These are phyloP conservation scores for Moesziomyces antarcticus DNA, from an alignment of 1,284 basidiomycete genomes.

Conservation along the genomic window DNA sequence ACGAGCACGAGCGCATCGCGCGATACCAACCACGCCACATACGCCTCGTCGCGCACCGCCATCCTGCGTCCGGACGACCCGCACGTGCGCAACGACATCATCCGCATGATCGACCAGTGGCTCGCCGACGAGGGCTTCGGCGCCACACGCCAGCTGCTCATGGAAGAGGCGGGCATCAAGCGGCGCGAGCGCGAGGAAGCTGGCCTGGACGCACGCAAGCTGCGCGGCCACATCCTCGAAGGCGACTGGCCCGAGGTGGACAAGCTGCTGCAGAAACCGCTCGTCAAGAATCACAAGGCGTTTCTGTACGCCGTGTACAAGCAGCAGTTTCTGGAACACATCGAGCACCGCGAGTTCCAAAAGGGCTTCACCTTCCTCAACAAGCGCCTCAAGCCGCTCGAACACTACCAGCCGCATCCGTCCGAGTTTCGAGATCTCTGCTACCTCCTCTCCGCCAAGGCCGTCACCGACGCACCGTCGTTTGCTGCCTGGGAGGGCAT, in stretches of 20 bases:
- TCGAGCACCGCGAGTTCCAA: constrained; percentile 70
- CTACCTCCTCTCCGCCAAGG: constrained; percentile 69
- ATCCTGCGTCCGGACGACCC: constrained; percentile 59
- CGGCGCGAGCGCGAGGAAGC: constrained; percentile 63
- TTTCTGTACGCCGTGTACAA: constrained; percentile 69
- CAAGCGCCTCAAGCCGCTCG: constrained; percentile 71
- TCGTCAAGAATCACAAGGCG: constrained; percentile 70
- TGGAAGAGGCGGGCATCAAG: constrained; percentile 68
- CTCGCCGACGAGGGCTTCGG: constrained; percentile 69
- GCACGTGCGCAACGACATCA: constrained; percentile 57
- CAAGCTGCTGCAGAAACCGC: constrained; percentile 66
- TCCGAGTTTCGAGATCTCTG: constrained; percentile 71
- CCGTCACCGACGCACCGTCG: constrained; percentile 71
- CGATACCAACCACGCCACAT: constrained; percentile 32
- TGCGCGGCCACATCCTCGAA: constrained; percentile 70
- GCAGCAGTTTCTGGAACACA: constrained; percentile 70
- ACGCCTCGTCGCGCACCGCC: constrained; percentile 50
- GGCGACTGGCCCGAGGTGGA: constrained; percentile 70
- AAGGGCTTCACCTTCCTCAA: constrained; percentile 71
- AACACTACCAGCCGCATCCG: constrained; percentile 71
- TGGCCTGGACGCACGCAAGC: constrained; percentile 67
- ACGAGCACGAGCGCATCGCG: constrained; percentile 4
- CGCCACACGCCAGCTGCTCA: constrained; percentile 67
- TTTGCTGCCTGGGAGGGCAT: constrained; percentile 71
- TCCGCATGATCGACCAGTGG: constrained; percentile 69